Percentiles rank a stretch among this genome's conserved stretches.
phyloP scores from a whole-genome alignment of 371 early-diverging fungal species.

The Encephalitozoon cuniculi region DNA sequence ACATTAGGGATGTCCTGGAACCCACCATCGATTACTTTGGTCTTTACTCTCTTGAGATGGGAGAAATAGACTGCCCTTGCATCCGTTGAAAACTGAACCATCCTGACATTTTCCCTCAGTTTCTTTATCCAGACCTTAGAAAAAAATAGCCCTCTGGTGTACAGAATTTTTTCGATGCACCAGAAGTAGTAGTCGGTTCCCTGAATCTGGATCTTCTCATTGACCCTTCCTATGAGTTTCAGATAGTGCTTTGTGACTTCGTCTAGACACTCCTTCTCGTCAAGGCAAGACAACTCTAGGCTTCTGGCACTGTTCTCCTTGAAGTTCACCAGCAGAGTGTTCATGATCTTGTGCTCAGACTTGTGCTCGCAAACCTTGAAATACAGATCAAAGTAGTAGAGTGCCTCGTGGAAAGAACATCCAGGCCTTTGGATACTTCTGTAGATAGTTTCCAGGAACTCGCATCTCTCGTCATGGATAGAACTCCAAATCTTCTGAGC shows the following conservation, averaged over 20 bases:
- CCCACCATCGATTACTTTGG: conserved; percentile 1
- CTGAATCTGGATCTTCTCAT: conserved; percentile 28
- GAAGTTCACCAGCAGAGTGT: conserved; percentile 44
- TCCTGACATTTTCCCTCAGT: neutral
- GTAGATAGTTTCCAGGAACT: conserved; percentile 45
- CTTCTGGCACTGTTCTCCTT: conserved; percentile 23
- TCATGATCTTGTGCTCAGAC: conserved; percentile 51
- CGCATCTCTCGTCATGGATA: conserved; percentile 23
- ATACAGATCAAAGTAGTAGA: conserved; percentile 51
- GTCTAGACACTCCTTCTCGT: neutral
- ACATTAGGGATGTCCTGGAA: neutral
- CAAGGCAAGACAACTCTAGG: neutral
- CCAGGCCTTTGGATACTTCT: conserved; percentile 27
- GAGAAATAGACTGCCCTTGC: conserved; percentile 6
- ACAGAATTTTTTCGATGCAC: conserved; percentile 3
- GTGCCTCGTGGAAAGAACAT: conserved; percentile 29
- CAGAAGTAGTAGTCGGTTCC: conserved; percentile 23
- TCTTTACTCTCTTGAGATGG: conserved; percentile 3
- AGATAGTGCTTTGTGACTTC: conserved; percentile 7
- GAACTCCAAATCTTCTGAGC: conserved; percentile 1
- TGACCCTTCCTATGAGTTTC: conserved; percentile 13
- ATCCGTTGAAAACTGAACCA: neutral
- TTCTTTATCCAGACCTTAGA: conserved; percentile 24
- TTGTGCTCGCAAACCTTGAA: conserved; percentile 37
- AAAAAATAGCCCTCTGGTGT: neutral